Evolutionary conservation across 805 yeast species (phyloP), one percentile per base, ranked within the genome.

Genomic region (Maudiozyma barnettii): DNA sequence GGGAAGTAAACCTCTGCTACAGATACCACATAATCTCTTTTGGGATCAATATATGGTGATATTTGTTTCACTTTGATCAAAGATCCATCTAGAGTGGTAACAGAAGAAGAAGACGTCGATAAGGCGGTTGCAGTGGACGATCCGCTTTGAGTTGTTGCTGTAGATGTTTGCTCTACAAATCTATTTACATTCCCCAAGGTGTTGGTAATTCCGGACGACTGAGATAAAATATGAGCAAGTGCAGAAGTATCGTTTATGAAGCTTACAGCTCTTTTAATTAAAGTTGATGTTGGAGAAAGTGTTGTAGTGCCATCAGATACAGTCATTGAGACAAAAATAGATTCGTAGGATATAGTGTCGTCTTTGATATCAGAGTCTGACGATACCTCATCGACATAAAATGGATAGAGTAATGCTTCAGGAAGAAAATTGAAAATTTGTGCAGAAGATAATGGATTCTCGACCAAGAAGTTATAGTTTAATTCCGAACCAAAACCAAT

Each of bases 1-100:
- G 95, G 95, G 69, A 88, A 83, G 62, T 84, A 88, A 47, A 87
- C 83, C 62, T 84, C 84, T 6, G 97, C 98, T 51, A 90, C 85
- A 0, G 97, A 84, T 47, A 86, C 86, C 50, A 88, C 76, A 64
- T 87, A 91, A 43, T 70, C 71, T 44, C 71, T 72, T 13, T 66
- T 67, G 1, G 70, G 47, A 6, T 29, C 38, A 2, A 46, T 35
- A 12, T 33, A 49, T 16, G 52, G 52, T 2, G 43, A 39, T 9
- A 49, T 44, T 31, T 46, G 49, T 39, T 49, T 49, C 8, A 49
- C 50, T 29, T 44, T 45, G 5, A 49, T 41, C 19, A 33, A 33
- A 33, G 36, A 33, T 14, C 36, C n/a, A 14, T 33, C 36, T 6
- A 33, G 21, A 2, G 35, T 29, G 18, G 13, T 39, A 18, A 12